These are phyloP conservation scores for Trapa bicornis DNA, from an alignment of 345 rosid genomes.

Conservation along the genomic window DNA sequence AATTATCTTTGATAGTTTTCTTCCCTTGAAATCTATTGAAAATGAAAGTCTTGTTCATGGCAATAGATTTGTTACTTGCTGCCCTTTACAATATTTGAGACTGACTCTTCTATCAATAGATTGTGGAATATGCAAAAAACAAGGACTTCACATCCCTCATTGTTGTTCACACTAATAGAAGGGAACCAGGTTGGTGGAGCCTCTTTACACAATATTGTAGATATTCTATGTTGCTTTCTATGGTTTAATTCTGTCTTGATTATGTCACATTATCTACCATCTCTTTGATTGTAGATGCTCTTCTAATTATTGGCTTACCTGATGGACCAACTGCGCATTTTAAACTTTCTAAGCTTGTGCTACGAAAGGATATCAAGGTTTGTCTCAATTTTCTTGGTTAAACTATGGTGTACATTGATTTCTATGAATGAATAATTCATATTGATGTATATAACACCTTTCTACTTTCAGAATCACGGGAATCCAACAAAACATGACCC, in stretches of 20 bases:
- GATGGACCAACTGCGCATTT: constrained; percentile 95
- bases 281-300: constrained; percentile 48
- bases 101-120: constrained; percentile 24
- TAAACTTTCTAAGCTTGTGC: constrained; percentile 67
- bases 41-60: not conserved
- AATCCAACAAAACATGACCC: constrained; percentile 88
- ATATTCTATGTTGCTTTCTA: not conserved
- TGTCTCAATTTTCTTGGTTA: not conserved
- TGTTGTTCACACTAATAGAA: constrained; percentile 76
- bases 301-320: constrained; percentile 69
- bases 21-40: not conserved
- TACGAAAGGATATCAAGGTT: constrained; percentile 90
- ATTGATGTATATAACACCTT: not conserved
- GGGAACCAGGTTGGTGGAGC: constrained; percentile 68
- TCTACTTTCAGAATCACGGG: constrained; percentile 59
- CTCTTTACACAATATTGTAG: not conserved
- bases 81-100: not conserved
- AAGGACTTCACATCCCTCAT: constrained; percentile 69
- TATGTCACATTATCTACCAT: not conserved
- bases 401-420: not conserved
- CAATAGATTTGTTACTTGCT: not conserved
- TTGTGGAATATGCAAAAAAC: constrained; percentile 74
- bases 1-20: not conserved
- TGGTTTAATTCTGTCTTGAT: not conserved
- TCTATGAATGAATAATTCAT: not conserved